Evolutionary conservation across 164 flowering plant species (phyloP), one percentile per base, ranked within the genome.

Genomic region (Vitis vinifera): DNA sequence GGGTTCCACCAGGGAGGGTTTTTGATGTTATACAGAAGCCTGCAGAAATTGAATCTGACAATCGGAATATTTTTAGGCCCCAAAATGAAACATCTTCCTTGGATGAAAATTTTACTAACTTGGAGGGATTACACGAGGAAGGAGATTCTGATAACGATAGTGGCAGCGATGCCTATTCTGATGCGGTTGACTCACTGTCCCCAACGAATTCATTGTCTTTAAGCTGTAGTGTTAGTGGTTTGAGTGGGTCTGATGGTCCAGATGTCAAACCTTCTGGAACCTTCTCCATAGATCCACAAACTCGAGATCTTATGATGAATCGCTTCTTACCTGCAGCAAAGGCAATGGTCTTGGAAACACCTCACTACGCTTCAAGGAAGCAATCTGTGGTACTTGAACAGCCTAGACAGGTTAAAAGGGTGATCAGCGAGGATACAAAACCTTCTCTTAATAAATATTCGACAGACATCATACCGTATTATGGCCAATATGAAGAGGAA

Each of bases 281-380:
- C 15, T 79, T 82, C 64, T 66, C 77, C 13, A 69, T 74, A 0
- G 87, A 86, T 66, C 61, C 53, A 12, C 77, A 80, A 66, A 80
- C 85, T 68, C 83, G 77, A 51, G 88, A 86, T 64, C 77, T 86
- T 73, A 85, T 88, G 85, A 82, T 88, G 88, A 78, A 69, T 4
- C 81, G 92, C 27, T 88, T 88, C 81, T 72, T 88, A 65, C 90
- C 90, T 37, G 90, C 92, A 4, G 89, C 92, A 11, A 83, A 82
- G 77, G 92, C 92, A 47, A 84, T 82, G 83, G 74, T 84, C n/a
- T 23, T 87, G 51, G 81, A 83, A 63, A 58, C 83, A 9, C 79
- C 85, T 51, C 81, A 78, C 3, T 75, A 85, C 63, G 69, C 80
- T 59, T 51, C 71, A 12, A 83, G 65, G 76, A 85, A 76, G 82